Base-by-base conservation (phyloP, 2,329 filamentous ascomycete genomes). In the Pezicula rhizophila region DNA sequence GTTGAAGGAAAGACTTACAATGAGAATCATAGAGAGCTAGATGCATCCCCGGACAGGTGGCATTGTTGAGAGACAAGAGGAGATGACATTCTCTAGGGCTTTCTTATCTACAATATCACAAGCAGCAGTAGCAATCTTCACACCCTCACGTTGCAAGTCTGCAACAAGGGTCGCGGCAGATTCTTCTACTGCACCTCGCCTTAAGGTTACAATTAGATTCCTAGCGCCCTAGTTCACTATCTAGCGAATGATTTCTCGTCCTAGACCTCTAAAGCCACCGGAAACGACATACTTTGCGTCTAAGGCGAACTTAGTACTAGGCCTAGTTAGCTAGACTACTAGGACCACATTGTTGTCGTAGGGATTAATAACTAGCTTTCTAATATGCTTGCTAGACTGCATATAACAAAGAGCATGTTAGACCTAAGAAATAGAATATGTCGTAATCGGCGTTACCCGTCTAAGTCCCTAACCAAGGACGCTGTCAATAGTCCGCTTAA, bases 171-270 rank as follows among this genome's bases (percentile, higher is more conserved):
- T 18, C 3, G 18, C 18, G 3, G 18, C 18, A 18, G 18, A 18
- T 18, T 18, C 18, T 18, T 18, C 18, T 3, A 18, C 18, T 18
- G 18, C 18, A 2, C 18, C 25, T 12, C n/a, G n/a, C 23, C 65
- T 56, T 10, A 66, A 69, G 1, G 68, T 58, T 12, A 69, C 59
- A n/a, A 70, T 60, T 11, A 72, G 54, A 46, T 66, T 52, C 26
- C 57, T 57, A 6, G 70, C 70, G 0, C 70, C 69, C 38, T 60
- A 58, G 0, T 59, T 26, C n/a, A 31, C 46, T 31, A 49, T 49
- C 40, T 31, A 49, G 14, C 17, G 26, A 8, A 31, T 28, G 2
- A 44, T 23, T 10, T 15, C 15, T 8, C 41, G 40, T 17, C 46
- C 46, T 7, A 49, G 20, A n/a, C 46, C 46, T 10, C 46, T 41